Conservation (phyloP, 768 basidiomycete genomes). For the Coprinopsis sp. region DNA sequence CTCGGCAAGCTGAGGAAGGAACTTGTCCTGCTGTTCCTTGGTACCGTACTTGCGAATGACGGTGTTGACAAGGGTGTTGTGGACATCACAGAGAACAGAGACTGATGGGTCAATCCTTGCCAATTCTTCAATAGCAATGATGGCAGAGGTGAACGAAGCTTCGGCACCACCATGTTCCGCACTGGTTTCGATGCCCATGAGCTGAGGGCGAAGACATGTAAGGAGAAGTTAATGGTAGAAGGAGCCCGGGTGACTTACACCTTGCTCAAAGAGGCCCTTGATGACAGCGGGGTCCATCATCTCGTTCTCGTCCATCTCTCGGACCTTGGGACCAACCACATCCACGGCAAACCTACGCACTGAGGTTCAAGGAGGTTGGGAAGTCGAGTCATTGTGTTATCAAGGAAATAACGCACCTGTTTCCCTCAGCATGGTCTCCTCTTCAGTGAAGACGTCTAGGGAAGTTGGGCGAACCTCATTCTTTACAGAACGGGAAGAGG, state of each 20-base stretch:
- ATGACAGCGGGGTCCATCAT: constrained; percentile 87
- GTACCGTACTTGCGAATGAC: constrained; percentile 84
- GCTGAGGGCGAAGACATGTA: constrained; percentile 36
- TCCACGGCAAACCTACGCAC: constrained; percentile 88
- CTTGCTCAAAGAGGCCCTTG: constrained; percentile 89
- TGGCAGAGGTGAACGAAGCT: constrained; percentile 89
- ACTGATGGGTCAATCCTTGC: constrained; percentile 96
- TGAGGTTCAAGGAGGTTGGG: constrained; percentile 23
- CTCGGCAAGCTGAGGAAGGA: constrained; percentile 78
- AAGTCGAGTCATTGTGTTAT: background rate
- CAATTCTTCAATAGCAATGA: constrained; percentile 96
- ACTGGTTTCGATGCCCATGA: constrained; percentile 96
- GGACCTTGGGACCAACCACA: constrained; percentile 84
- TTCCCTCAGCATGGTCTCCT: constrained; percentile 92
- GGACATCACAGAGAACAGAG: constrained; percentile 95
- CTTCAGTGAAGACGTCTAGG: constrained; percentile 83
- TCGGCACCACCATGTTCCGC: constrained; percentile 82
- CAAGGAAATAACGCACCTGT: constrained; percentile 50
- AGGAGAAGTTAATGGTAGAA: constrained; percentile 6
- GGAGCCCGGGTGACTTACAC: constrained; percentile 47
- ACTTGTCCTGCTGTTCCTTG: constrained; percentile 81
- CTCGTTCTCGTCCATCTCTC: constrained; percentile 98
- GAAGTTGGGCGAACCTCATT: constrained; percentile 44
- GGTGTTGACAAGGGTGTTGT: constrained; percentile 98
- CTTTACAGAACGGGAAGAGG: constrained; percentile 29